Percentiles rank a stretch among this genome's conserved stretches.
These are phyloP conservation scores for Baeospora myosura DNA, from an alignment of 1,284 basidiomycete species.

Conservation along the genomic window DNA sequence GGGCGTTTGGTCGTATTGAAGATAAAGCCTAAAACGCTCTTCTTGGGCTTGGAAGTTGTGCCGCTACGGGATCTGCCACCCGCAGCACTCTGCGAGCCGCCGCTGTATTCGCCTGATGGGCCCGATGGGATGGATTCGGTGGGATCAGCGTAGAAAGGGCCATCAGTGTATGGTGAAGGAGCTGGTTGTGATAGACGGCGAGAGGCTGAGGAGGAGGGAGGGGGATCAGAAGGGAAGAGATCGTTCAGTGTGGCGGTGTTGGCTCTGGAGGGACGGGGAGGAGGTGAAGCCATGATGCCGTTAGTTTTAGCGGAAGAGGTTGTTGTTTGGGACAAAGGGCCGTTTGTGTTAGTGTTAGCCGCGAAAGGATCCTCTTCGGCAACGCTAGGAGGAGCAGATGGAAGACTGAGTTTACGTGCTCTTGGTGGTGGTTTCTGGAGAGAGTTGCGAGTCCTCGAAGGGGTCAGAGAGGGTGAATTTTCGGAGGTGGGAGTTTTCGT, in stretches of 20 bases:
- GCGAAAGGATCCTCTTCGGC: constrained; percentile 57
- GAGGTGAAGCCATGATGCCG: constrained; percentile 39
- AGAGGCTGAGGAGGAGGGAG: constrained; percentile 23
- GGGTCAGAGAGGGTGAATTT: constrained; percentile 14
- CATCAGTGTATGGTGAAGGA: constrained; percentile 24
- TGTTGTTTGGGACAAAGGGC: no score
- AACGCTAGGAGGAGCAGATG: constrained; percentile 27
- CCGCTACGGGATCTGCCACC: constrained; percentile 53
- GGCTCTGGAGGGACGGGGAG: constrained; percentile 70
- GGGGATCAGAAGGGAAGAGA: constrained; percentile 38
- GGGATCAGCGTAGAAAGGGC: constrained; percentile 39
- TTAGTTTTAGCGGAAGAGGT: no score
- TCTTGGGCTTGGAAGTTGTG: constrained; percentile 63
- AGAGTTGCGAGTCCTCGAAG: constrained; percentile 43
- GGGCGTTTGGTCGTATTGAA: constrained; percentile 76
- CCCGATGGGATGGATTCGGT: constrained; percentile 34
- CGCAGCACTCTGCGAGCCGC: constrained; percentile 19
- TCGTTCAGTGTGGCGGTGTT: constrained; percentile 76
- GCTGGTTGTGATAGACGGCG: constrained; percentile 50
- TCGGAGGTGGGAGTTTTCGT: no score
- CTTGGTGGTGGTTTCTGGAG: constrained; percentile 50
- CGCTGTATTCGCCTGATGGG: constrained; percentile 23
- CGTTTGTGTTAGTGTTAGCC: no score
- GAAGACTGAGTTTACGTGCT: constrained; percentile 41
- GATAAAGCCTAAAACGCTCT: constrained; percentile 72